Percentiles rank a stretch among this genome's conserved stretches.
Evolutionary conservation across 2,329 filamentous ascomycete genomes (phyloP).

Genomic region (Fusarium bactridioides): DNA sequence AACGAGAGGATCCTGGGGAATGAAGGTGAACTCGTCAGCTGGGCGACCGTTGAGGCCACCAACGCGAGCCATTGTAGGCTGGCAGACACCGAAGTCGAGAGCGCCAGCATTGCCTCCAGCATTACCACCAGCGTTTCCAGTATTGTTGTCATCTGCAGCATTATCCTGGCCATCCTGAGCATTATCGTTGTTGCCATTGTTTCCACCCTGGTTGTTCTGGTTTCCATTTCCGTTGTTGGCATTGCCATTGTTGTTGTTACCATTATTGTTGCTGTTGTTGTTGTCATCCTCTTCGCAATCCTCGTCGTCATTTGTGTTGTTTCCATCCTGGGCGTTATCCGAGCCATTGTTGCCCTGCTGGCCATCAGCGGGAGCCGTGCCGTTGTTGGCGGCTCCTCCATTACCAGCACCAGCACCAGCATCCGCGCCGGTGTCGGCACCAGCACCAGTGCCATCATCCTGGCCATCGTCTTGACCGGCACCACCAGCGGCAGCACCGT

Average conservation of each 20-base stretch:
- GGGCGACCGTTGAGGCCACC: conserved; percentile 64
- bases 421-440: conserved; percentile 22
- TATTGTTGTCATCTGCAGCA: background rate
- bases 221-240: background rate
- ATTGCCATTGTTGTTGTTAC: background rate
- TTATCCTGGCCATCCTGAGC: background rate
- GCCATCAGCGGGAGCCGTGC: background rate
- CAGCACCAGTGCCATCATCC: conserved; percentile 27
- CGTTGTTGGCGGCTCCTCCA: conserved; percentile 11
- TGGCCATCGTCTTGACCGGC: conserved; percentile 54
- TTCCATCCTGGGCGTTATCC: background rate
- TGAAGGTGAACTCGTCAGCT: conserved; percentile 71
- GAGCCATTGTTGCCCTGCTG: background rate
- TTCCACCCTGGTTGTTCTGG: background rate
- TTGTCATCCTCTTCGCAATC: background rate
- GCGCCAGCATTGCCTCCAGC: conserved; percentile 32
- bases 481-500: conserved; percentile 42
- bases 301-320: background rate
- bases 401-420: background rate
- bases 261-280: background rate
- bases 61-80: conserved; percentile 66
- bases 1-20: conserved; percentile 68
- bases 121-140: conserved; percentile 15
- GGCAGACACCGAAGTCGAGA: conserved; percentile 62
- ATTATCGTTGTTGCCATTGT: background rate